Base-by-base conservation (phyloP, 2,329 filamentous ascomycete species). In the Verticillium isaacii region DNA sequence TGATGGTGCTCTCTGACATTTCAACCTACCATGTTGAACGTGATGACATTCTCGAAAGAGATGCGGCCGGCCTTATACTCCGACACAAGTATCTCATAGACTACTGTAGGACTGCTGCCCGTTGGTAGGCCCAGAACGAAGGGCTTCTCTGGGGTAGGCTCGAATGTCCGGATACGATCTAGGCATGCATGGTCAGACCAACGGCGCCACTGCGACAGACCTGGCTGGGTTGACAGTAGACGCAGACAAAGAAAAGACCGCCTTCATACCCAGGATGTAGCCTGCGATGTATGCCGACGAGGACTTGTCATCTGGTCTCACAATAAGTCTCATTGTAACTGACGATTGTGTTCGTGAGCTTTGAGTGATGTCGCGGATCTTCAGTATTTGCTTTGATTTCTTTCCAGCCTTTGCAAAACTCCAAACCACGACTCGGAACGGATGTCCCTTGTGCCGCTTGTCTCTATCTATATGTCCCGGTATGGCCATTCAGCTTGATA, bases 221-320 rank as follows among this genome's bases (percentile, higher is more conserved):
- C n/a, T 17, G 57, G 15, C 62, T 90, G 82, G 4, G 14, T 37
- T 11, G 54, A 19, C 59, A 57, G 14, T 11, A 5, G 12, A 34
- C 1, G 8, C 9, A 7, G 11, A n/a, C 1, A 1, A 15, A 6
- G 4, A 2, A 11, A 1, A 29, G 2, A 56, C 14, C 0, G 14
- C 14, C 7, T 7, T 14, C 64, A n/a, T 85, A 68, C 88, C 87
- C 75, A 91, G 83, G 65, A 92, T 88, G 75, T 92, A 91, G 71
- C 89, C 84, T 61, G 89, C 88, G 64, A 91, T 85, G 72, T 89
- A 91, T 68, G 83, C 79, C 60, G 88, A 88, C 56, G 87, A 88
- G 60, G 80, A 75, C 61, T 80, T 75, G 64, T 85, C 81, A 67
- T 89, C 81, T 69, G 91, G 85, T 71, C 88, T 82, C 69, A 92